Conservation (phyloP, 2,329 filamentous ascomycete species). For the Hypoxylon sp. region DNA sequence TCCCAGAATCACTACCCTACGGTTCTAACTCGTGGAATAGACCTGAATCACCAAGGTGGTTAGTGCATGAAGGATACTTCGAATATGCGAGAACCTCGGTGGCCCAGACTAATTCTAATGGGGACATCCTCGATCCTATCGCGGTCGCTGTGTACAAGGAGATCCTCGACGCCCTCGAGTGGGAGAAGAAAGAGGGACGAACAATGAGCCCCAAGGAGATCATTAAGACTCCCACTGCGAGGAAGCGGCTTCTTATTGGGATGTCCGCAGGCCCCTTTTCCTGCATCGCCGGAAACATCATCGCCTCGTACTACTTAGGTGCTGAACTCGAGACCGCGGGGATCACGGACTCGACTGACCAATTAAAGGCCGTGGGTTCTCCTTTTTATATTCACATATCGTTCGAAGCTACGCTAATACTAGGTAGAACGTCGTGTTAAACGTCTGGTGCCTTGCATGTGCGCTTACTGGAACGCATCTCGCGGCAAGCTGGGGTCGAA, state of each 20-base stretch:
- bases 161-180: slow-evolving; percentile 62
- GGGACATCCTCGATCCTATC: slow-evolving; percentile 57
- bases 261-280: slow-evolving; percentile 56
- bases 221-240: slow-evolving; percentile 55
- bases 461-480: slow-evolving; percentile 61
- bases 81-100: slow-evolving; percentile 59
- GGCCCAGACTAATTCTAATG: slow-evolving; percentile 60
- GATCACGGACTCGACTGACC: slow-evolving; percentile 57
- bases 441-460: slow-evolving; percentile 64
- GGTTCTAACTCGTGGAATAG: slow-evolving; percentile 26
- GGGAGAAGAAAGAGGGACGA: slow-evolving; percentile 60
- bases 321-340: slow-evolving; percentile 60
- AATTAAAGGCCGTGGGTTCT: slow-evolving; percentile 56
- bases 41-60: slow-evolving; percentile 63
- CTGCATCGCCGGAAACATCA: slow-evolving; percentile 59
- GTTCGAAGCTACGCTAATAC: slow-evolving; percentile 4
- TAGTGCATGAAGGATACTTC: slow-evolving; percentile 58
- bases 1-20: background rate
- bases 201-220: slow-evolving; percentile 59
- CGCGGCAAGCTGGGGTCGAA: slow-evolving; percentile 61
- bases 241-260: slow-evolving; percentile 60
- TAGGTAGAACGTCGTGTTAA: slow-evolving; percentile 64
- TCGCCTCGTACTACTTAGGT: slow-evolving; percentile 60
- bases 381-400: background rate
- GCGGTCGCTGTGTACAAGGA: slow-evolving; percentile 60